Base-by-base conservation (phyloP, 257 asterid species). In the Parsonsia alboflavescens region DNA sequence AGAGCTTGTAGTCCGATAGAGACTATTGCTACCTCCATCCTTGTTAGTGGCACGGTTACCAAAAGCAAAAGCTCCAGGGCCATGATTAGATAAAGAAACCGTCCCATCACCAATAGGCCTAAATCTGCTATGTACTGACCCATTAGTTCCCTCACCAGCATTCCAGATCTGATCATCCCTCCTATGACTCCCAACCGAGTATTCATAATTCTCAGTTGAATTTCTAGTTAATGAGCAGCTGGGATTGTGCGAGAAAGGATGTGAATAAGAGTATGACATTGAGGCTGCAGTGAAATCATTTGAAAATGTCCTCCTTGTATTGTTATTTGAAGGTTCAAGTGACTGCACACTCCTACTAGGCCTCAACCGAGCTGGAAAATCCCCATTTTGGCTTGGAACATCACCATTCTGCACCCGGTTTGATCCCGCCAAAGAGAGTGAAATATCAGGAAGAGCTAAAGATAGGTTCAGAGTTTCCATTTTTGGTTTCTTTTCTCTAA, bases 111-210 rank as follows among this genome's bases (percentile, higher is more conserved):
- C 99, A 68, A 89, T 79, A 0, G 98, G 98, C 83, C 97, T 86
- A 65, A 95, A 90, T 12, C 93, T 86, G 84, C 97, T 92, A 65
- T 89, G 97, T 22, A 88, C 99, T 2, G 96, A 90, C 28, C 98
- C 97, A 77, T 92, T 92, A 46, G 97, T 87, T 61, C 99, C 96
- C 81, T 94, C 99, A 64, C 98, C 99, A 77, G 89, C 84, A 63
- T 94, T 94, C 98, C 98, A 92, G 17, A 90, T 85, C 81, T 85
- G 90, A 82, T 91, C 94, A 54, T 85, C 95, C 83, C 88, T 84
- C 73, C 91, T 72, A 68, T 87, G 93, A 71, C 96, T 88, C 41
- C 92, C 94, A 2, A 26, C 76, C 0, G 96, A 89, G 65, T 86
- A 79, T 2, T 90, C 96, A 75, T 76, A 81, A 62, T 90, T 86